Conservation (phyloP, 192 early-diverging fungal species). For the Phlyctochytrium planicorne region DNA sequence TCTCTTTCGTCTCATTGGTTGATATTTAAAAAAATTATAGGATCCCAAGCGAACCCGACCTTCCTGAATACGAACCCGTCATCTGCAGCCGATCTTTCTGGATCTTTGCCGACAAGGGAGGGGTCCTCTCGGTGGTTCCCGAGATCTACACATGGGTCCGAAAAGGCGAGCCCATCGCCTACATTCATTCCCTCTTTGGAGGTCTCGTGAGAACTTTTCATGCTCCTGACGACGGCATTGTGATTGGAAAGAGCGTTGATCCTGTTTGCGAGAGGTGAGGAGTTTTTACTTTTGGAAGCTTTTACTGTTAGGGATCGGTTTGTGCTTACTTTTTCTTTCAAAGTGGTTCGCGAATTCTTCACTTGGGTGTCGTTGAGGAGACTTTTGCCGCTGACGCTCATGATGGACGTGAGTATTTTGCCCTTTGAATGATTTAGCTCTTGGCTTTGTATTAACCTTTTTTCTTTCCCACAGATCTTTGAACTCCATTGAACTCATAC, state of each 20-base stretch:
- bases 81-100: conserved; percentile 51
- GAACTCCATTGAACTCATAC: too few species aligned
- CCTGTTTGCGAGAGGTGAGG: conserved; percentile 10
- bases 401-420: conserved; percentile 37
- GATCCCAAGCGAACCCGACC: conserved; percentile 56
- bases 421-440: too few species aligned
- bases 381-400: conserved; percentile 45
- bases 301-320: neutral
- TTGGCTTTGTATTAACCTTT: too few species aligned
- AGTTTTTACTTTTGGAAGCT: neutral
- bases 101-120: conserved; percentile 72
- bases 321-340: neutral
- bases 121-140: conserved; percentile 67
- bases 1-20: neutral
- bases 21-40: neutral
- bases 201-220: conserved; percentile 66
- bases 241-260: conserved; percentile 25
- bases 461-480: too few species aligned
- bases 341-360: conserved; percentile 66
- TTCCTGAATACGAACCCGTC: conserved; percentile 60
- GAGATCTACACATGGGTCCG: conserved; percentile 68
- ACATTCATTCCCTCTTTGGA: conserved; percentile 69
- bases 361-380: conserved; percentile 67
- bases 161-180: conserved; percentile 70
- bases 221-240: conserved; percentile 71